Base-by-base conservation (phyloP, 2,329 filamentous ascomycete genomes). In the Xylogone sp. region DNA sequence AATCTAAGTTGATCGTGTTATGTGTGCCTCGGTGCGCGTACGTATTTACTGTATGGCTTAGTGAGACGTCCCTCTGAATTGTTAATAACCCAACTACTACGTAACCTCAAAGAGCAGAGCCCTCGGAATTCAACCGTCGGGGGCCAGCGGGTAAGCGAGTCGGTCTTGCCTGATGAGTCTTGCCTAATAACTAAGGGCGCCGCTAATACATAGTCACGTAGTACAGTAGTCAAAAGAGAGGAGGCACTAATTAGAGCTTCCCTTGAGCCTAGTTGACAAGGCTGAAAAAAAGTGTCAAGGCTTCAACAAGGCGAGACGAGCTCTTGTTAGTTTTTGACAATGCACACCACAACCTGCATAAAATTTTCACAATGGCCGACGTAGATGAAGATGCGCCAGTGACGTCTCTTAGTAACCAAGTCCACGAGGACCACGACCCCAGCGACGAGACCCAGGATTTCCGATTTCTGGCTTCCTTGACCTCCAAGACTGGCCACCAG, bases 391-490 rank as follows among this genome's bases (percentile, higher is more conserved):
- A 70, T 29, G 63, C 58, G 8, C 59, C 62, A n/a, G 49, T 65
- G 20, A 55, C 46, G n/a, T 55, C 52, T 10, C 51, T 59, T 13
- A 55, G 60, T 47, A 48, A 53, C 9, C 56, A 57, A 27, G 42
- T 56, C 8, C 61, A 63, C 20, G 69, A 71, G 42, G 83, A 88
- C 51, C 77, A 83, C 45, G 83, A 84, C 55, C 77, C 85, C 49
- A 86, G 86, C 42, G 92, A 96, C 61, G 88, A 92, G 67, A 82
- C 86, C 2, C 90, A 92, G 63, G 93, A 97, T 71, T 97, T 93
- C 69, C 86, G 88, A 57, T 86, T 92, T 56, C 84, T 85, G 56
- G 72, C 74, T 3, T 72, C 77, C 24, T 69, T 80, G 56, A 75
- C 78, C 56, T 67, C 72, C 54, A 79, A 80, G 63, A 71, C 73